Base-by-base conservation (phyloP, 805 yeast species). In the Torulaspora maleeae region DNA sequence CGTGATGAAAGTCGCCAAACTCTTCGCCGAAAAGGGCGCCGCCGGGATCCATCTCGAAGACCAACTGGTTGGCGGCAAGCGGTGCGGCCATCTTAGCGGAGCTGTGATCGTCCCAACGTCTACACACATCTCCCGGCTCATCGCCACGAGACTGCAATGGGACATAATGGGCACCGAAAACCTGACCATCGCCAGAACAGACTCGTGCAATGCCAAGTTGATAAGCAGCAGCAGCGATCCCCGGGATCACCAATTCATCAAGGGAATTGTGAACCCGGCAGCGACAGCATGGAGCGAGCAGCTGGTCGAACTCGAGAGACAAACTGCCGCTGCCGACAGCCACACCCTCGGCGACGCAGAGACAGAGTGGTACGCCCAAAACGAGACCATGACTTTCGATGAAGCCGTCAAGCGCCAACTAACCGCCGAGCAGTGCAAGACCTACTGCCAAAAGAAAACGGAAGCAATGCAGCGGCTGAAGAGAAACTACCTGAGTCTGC, bases 41-140 rank as follows among this genome's bases (percentile, higher is more conserved):
- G 79, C 83, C 1, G 83, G 77, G n/a, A 75, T 80, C 38, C 85
- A 80, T 58, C 62, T 78, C 20, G 85, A 80, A 51, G 85, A 80
- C 58, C 82, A 79, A 58, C 64, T 79, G 33, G 82, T 77, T 47
- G 85, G 85, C 30, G 80, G 83, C 36, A 80, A 80, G 64, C 76
- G 79, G 56, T 80, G 83, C 62, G 83, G 84, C 5, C 83, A 80
- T 58, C 57, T 78, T 27, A 76, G 79, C 24, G 85, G 85, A 3
- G 78, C 80, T 46, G 81, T 79, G 1, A 53, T 79, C 16, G 84
- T 80, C 5, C 83, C 85, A 9, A 73, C 80, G 1, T 69, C 77
- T 1, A 75, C 79, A 15, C 83, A 79, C 47, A 59, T 80, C 17
- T 65, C 78, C 35, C 63, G 85, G 40, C 59, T 79, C 30, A 60